Evolutionary conservation across 1,139 yeast species (phyloP), one percentile per base, ranked within the genome.

Genomic region (Candida labiduridarum): DNA sequence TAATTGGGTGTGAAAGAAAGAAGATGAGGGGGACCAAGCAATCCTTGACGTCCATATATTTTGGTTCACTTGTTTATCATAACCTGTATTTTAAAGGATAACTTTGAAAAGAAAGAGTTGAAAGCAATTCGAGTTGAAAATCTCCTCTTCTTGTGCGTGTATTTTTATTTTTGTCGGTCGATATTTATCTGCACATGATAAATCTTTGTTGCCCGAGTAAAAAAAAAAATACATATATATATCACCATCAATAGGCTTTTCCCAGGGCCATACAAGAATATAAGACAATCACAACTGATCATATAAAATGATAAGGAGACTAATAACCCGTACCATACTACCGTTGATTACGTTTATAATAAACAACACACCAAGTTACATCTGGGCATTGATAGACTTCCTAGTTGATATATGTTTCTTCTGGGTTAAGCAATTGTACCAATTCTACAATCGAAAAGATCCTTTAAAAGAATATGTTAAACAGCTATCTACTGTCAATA

Each of bases 381-480:
- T 84, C 25, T 85, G 89, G 89, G 80, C 73, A 2, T 58, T 85
- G 11, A 52, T 83, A n/a, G 86, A 84, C 53, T 82, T 85, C 51
- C 55, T 83, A 2, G 62, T 79, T 16, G 92, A 85, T 58, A 77
- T 85, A 25, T 70, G 76, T 53, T 71, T 79, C 52, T 86, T 85
- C 63, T 85, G 91, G 91, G 67, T 76, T 18, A 69, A 66, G 39
- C 68, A 68, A 52, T 52, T 74, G n/a, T 72, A 69, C 56, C 69
- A 59, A 51, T 65, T 78, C 33, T 67, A 78, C 51, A 63, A 67
- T 45, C 60, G 71, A 38, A 69, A 73, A 51, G 78, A 75, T 53
- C 76, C 79, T 1, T 61, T 77, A 14, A 69, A 71, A 46, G 77
- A 73, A 44, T 65, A 71, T 22, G 63, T 74, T 41, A 72, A 72